These are phyloP conservation scores for Scenedesmus sp. DNA, from an alignment of 163 green algal genomes.

Conservation along the genomic window DNA sequence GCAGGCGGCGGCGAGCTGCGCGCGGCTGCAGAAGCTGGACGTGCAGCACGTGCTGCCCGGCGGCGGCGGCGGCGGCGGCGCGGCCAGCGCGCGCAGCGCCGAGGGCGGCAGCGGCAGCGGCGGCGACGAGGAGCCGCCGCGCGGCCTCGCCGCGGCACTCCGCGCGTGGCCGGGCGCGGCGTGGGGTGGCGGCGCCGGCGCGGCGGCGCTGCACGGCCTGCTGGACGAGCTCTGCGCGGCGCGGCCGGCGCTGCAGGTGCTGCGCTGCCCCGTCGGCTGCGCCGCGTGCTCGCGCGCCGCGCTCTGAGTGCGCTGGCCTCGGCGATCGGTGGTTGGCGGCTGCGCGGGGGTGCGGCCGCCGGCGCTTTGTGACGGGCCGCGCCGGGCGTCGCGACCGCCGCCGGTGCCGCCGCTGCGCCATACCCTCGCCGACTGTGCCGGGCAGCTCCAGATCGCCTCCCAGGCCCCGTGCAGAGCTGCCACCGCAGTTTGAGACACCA, in stretches of 20 bases:
- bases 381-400: no score
- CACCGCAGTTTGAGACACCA: no score
- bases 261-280: constrained; percentile 20
- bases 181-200: neutral
- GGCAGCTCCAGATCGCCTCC: no score
- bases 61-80: neutral
- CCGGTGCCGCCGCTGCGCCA: no score
- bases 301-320: neutral
- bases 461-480: no score
- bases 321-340: no score
- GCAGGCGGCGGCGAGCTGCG: neutral
- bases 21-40: constrained; percentile 25
- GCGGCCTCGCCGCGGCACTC: neutral
- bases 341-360: no score
- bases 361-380: no score
- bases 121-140: neutral
- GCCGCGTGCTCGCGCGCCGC: constrained; percentile 10
- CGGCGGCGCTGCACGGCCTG: constrained; percentile 16
- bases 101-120: neutral
- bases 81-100: no score
- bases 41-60: constrained; percentile 33
- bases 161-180: neutral
- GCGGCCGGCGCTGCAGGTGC: constrained; percentile 22
- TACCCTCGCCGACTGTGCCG: no score
- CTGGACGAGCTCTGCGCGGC: constrained; percentile 2